Conservation (phyloP, 441 rosid genomes). For the Pelargonium fulgidum region DNA sequence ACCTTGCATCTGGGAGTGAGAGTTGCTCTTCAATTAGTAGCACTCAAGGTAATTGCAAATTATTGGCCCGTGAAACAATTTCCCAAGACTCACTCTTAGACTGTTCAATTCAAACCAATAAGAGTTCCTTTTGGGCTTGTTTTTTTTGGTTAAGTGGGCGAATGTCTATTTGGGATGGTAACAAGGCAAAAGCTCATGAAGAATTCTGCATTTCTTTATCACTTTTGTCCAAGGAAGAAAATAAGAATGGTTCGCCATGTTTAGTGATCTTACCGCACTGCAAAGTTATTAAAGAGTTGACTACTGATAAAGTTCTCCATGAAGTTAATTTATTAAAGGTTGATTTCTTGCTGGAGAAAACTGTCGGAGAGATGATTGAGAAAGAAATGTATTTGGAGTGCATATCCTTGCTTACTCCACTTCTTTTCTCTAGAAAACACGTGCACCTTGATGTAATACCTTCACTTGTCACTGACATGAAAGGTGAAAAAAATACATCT, state of each 20-base stretch:
- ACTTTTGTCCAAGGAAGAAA: slow-evolving; percentile 47
- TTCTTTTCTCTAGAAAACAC: slow-evolving; percentile 54
- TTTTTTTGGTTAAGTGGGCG: slow-evolving; percentile 93
- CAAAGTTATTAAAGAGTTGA: slow-evolving; percentile 61
- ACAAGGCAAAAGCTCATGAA: slow-evolving; percentile 76
- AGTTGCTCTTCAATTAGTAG: slow-evolving; percentile 30
- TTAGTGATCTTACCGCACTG: slow-evolving; percentile 59
- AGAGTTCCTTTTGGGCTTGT: slow-evolving; percentile 71
- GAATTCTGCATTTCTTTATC: slow-evolving; percentile 63
- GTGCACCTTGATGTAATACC: slow-evolving; percentile 39
- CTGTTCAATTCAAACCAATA: slow-evolving; percentile 32
- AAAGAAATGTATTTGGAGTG: slow-evolving; percentile 72
- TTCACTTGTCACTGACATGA: slow-evolving; percentile 32
- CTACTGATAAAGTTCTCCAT: slow-evolving; percentile 52
- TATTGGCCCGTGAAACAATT: slow-evolving; percentile 23
- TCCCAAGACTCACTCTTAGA: slow-evolving; percentile 25
- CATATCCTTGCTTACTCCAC: slow-evolving; percentile 66
- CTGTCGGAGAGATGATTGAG: slow-evolving; percentile 62
- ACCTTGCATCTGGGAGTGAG: slow-evolving; percentile 30
- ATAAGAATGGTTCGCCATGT: slow-evolving; percentile 29
- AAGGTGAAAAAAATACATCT: slow-evolving; percentile 37
- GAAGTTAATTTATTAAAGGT: slow-evolving; percentile 73
- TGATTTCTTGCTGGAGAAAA: slow-evolving; percentile 70
- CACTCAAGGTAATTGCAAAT: slow-evolving; percentile 34
- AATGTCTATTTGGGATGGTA: slow-evolving; percentile 66